phyloP scores from a whole-genome alignment of 441 rosid genomes.

The Bocquillonia castaneifolia region DNA sequence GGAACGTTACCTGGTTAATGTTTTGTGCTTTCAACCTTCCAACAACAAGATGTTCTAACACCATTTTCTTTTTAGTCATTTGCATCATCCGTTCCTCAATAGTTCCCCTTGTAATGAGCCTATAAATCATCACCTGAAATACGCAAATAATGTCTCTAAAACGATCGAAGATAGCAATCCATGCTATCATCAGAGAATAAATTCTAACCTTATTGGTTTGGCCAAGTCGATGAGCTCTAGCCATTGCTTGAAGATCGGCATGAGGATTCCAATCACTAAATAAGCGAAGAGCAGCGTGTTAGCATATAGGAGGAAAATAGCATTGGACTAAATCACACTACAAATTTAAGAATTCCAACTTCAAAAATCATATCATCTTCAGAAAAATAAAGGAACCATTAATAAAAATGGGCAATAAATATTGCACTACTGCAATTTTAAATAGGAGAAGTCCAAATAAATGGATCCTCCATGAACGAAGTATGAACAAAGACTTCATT shows the following conservation, averaged over 20 bases:
- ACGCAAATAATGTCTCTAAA: slow-evolving; percentile 19
- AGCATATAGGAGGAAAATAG: neutral
- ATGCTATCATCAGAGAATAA: slow-evolving; percentile 17
- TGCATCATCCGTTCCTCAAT: slow-evolving; percentile 99
- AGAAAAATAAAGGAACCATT: slow-evolving; percentile 6
- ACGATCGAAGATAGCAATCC: slow-evolving; percentile 9
- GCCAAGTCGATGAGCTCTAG: slow-evolving; percentile 99
- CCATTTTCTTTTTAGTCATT: slow-evolving; percentile 98
- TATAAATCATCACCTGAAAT: slow-evolving; percentile 86
- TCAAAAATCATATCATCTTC: slow-evolving; percentile 5
- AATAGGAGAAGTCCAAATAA: too few species aligned
- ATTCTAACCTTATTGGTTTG: slow-evolving; percentile 81
- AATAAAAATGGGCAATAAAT: too few species aligned
- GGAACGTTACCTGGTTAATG: slow-evolving; percentile 79
- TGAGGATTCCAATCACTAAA: slow-evolving; percentile 99
- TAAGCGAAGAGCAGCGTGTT: slow-evolving; percentile 23
- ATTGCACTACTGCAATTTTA: too few species aligned
- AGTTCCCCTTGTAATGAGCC: slow-evolving; percentile 84
- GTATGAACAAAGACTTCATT: neutral
- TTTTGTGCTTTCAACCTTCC: slow-evolving; percentile 96
- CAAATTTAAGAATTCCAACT: neutral
- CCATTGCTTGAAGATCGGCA: slow-evolving; percentile 99
- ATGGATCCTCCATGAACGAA: too few species aligned
- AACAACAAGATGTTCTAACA: slow-evolving; percentile 98
- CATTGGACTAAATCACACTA: slow-evolving; percentile 7